Conservation (phyloP, 805 yeast genomes). For the Starmerella geochares region DNA sequence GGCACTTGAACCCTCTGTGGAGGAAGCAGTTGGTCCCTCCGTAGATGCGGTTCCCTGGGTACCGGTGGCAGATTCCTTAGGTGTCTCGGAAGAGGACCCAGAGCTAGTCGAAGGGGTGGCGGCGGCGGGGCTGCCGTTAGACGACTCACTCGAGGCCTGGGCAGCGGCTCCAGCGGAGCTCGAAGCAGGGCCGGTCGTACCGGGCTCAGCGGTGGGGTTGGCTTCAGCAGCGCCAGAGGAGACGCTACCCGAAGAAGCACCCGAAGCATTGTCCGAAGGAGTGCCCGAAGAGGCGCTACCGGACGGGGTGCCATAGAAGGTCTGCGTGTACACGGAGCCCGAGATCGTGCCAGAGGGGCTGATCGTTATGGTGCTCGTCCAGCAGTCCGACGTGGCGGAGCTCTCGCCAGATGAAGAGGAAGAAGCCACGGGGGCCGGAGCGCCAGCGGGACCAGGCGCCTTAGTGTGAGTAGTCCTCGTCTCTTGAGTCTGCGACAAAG, state of each 20-base stretch:
- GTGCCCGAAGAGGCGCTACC: constrained; percentile 1
- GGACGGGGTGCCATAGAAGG: constrained; percentile 3
- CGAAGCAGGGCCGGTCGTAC: neutral
- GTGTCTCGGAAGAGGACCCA: no score
- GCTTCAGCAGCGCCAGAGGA: no score
- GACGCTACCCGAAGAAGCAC: no score
- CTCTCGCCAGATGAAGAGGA: neutral
- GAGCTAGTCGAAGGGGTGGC: no score
- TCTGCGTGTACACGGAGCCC: constrained; percentile 10
- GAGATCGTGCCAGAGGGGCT: constrained; percentile 13
- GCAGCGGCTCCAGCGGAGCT: neutral
- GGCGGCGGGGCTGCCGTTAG: no score
- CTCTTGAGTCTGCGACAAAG: neutral
- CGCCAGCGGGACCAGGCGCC: constrained; percentile 1
- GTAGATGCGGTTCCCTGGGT: no score
- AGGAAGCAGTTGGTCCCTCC: neutral
- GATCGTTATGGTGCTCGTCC: constrained; percentile 7
- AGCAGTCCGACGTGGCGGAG: constrained; percentile 6
- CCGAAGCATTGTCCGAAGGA: no score
- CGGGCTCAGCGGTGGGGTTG: no score
- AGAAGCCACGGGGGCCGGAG: neutral
- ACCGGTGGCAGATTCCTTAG: no score
- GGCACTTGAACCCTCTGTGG: neutral
- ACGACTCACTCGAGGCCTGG: neutral
- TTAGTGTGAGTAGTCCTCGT: neutral